These are phyloP conservation scores for Fomitopsis schrenkii DNA, from an alignment of 1,284 basidiomycete species.

Conservation along the genomic window DNA sequence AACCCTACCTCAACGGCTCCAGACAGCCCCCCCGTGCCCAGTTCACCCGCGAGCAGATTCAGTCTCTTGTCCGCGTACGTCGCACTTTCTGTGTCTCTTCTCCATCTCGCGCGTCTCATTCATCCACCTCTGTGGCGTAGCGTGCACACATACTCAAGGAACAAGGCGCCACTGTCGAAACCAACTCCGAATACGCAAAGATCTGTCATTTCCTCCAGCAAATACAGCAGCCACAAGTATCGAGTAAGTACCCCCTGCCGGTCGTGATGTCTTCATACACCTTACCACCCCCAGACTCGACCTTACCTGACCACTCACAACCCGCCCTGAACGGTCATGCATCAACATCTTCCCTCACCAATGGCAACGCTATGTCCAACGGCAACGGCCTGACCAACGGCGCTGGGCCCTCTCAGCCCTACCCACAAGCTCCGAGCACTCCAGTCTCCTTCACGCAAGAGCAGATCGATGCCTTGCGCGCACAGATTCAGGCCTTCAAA, in stretches of 20 bases:
- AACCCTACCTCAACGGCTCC: slow-evolving; percentile 15
- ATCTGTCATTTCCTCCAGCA: slow-evolving; percentile 26
- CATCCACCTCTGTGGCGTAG: slow-evolving; percentile 18
- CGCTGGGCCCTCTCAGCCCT: slow-evolving; percentile 25
- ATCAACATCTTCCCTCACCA: slow-evolving; percentile 16
- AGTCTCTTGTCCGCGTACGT: slow-evolving; percentile 25
- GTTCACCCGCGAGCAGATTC: slow-evolving; percentile 21
- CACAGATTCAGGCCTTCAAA: slow-evolving; percentile 90
- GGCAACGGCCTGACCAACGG: slow-evolving; percentile 27
- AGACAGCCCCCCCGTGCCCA: slow-evolving; percentile 15
- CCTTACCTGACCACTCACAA: slow-evolving; percentile 16
- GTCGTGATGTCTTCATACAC: not conserved
- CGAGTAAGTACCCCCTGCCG: slow-evolving; percentile 5
- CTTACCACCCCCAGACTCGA: slow-evolving; percentile 8
- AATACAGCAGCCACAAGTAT: slow-evolving; percentile 22
- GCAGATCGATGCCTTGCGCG: slow-evolving; percentile 82
- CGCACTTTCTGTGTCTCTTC: not conserved
- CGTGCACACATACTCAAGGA: slow-evolving; percentile 28
- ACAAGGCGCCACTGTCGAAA: slow-evolving; percentile 32
- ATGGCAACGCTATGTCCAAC: slow-evolving; percentile 24
- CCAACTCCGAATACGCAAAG: slow-evolving; percentile 30
- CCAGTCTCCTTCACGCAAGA: slow-evolving; percentile 81
- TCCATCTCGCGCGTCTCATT: not conserved
- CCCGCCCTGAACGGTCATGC: slow-evolving; percentile 17
- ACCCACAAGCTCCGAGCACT: slow-evolving; percentile 39